Base-by-base conservation (phyloP, 2,329 filamentous ascomycete species). In the Apiospora arundinis region DNA sequence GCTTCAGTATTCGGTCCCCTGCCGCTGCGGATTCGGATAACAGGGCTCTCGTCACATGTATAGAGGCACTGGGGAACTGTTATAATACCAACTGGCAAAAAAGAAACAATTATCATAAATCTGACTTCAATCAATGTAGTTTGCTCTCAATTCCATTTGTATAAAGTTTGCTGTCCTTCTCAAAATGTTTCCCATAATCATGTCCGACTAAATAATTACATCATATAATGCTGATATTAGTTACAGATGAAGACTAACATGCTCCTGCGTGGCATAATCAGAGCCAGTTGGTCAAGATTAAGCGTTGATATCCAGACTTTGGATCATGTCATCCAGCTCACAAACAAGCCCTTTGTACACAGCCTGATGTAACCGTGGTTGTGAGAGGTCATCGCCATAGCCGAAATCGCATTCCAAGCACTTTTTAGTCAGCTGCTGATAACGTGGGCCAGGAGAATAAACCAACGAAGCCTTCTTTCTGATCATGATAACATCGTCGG, bases 391-490 rank as follows among this genome's bases (percentile, higher is more conserved):
- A 8, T 72, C 46, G 4, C 72, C 71, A 32, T 56, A 74, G 7
- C 70, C 71, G 60, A 73, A 74, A 23, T 74, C 71, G 23, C 74
- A 74, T 11, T 73, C 65, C 16, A 74, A 37, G 18, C 70, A 71
- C 69, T 70, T 71, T 45, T 73, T 67, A 12, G 72, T 73, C 28
- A 74, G 56, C 37, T 69, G 42, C 42, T 60, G 63, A n/a, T 74
- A 74, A 6, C 71, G 45, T 4, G 45, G 72, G 0, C 73, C 73
- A 4, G 73, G 52, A 23, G 28, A 23, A 0, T 69, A 65, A 1
- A 42, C n/a, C 5, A 45, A 60, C 2, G 48, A 40, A 1, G 72
- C 65, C 0, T 72, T 63, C 28, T 65, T 67, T 4, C 72, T 70
- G 32, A 74, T 66, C 5, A 37, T 37, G 2, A 32, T 23, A 6